Conservation (phyloP, 2,329 filamentous ascomycete genomes). For the Hansfordia pulvinata region DNA sequence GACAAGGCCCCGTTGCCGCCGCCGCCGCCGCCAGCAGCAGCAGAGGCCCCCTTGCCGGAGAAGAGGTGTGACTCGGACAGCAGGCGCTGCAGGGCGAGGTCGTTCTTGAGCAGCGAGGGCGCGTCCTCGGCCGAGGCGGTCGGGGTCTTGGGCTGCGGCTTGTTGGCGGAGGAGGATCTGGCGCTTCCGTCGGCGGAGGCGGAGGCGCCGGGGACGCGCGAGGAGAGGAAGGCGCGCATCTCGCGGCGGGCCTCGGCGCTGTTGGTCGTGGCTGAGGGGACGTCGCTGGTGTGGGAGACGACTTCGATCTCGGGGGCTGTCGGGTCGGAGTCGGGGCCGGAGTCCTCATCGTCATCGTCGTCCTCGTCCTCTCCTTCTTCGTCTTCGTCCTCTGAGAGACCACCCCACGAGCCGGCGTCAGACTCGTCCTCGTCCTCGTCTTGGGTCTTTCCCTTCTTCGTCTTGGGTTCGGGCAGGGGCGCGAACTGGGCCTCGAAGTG, state of each 20-base stretch:
- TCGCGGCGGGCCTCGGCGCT: constrained; percentile 49
- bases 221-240: constrained; percentile 56
- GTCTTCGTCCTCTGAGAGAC: constrained; percentile 33
- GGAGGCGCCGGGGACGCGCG: constrained; percentile 27
- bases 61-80: constrained; percentile 87
- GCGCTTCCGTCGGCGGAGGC: constrained; percentile 8
- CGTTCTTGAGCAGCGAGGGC: constrained; percentile 68
- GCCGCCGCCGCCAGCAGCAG: too few relatives aligned
- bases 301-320: constrained; percentile 36
- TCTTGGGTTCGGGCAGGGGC: constrained; percentile 35
- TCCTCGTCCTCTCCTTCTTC: constrained; percentile 13
- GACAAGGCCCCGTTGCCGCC: constrained; percentile 31
- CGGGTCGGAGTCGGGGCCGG: constrained; percentile 12
- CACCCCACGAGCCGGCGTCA: constrained; percentile 39
- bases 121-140: constrained; percentile 39
- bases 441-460: constrained; percentile 8
- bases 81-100: constrained; percentile 81
- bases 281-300: constrained; percentile 40
- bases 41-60: too few relatives aligned
- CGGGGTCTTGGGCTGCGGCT: constrained; percentile 10
- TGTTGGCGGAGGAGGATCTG: constrained; percentile 13
- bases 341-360: constrained; percentile 17
- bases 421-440: constrained; percentile 13
- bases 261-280: constrained; percentile 18
- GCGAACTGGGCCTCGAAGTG: constrained; percentile 85